phyloP scores from a whole-genome alignment of 202 grass and related monocot species.

The Brachypodium distachyon region DNA sequence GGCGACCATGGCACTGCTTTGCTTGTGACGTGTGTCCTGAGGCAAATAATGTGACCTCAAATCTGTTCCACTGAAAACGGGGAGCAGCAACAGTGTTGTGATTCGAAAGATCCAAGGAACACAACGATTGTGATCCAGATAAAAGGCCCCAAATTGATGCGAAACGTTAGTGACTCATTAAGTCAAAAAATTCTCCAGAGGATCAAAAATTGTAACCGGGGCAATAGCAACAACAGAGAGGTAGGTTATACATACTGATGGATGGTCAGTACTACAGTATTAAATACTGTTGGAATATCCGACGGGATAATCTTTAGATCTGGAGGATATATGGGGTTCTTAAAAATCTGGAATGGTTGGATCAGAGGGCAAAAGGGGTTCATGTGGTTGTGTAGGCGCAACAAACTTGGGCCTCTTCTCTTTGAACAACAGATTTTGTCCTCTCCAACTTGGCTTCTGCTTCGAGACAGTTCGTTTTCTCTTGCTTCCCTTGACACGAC shows the following conservation, averaged over 20 bases:
- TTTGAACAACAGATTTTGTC: neutral
- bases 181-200: neutral
- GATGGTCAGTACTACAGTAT: no score
- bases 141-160: neutral
- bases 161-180: neutral
- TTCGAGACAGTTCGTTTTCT: neutral
- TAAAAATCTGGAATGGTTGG: conserved; percentile 35
- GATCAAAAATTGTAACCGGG: no score
- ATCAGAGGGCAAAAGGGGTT: neutral
- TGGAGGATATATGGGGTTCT: neutral
- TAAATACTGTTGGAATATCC: neutral
- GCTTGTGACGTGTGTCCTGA: conserved; percentile 35
- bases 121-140: neutral
- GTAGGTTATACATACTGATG: neutral
- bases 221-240: neutral
- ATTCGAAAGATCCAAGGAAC: neutral
- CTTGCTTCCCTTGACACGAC: conserved; percentile 22
- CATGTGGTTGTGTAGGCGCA: conserved; percentile 31
- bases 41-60: conserved; percentile 15
- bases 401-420: conserved; percentile 12
- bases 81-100: conserved; percentile 19
- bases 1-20: conserved; percentile 4
- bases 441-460: conserved; percentile 7
- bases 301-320: neutral
- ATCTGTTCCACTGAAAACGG: conserved; percentile 8